Evolutionary conservation across 129 eudicot species (phyloP).

Genomic region (Lactuca saligna): DNA sequence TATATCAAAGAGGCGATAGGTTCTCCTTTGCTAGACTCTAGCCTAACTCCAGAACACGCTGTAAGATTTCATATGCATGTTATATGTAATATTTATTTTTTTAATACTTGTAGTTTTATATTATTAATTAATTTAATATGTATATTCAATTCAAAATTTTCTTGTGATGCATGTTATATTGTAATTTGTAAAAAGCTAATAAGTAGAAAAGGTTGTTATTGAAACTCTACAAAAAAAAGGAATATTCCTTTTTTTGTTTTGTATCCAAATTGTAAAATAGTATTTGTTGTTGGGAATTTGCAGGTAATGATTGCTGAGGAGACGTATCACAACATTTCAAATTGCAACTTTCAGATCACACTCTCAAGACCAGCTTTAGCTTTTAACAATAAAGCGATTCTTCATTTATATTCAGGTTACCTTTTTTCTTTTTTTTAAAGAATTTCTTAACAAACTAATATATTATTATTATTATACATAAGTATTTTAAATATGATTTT

Average conservation of each 20-base stretch:
- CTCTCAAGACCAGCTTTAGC: slow-evolving; percentile 42
- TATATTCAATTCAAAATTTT: no score
- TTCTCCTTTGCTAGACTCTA: background rate
- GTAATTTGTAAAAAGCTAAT: no score
- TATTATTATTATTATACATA: no score
- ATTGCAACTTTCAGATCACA: slow-evolving; percentile 42
- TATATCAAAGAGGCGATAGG: slow-evolving; percentile 58
- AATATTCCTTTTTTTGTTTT: no score
- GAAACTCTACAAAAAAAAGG: background rate
- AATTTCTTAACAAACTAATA: background rate
- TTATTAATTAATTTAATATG: no score
- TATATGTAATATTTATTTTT: no score
- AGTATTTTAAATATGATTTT: no score
- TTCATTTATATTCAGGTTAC: slow-evolving; percentile 37
- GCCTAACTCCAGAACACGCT: slow-evolving; percentile 44
- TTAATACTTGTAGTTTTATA: no score
- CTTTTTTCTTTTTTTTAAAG: no score
- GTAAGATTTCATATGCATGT: slow-evolving; percentile 21
- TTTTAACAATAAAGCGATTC: slow-evolving; percentile 28
- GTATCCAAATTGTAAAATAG: no score
- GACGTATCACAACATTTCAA: slow-evolving; percentile 43
- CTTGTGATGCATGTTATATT: no score
- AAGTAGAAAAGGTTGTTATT: no score
- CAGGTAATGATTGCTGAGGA: slow-evolving; percentile 60
- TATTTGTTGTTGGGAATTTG: background rate